Evolutionary conservation across 2,329 filamentous ascomycete species (phyloP), one percentile per base, ranked within the genome.

Genomic region (Didymella exigua): DNA sequence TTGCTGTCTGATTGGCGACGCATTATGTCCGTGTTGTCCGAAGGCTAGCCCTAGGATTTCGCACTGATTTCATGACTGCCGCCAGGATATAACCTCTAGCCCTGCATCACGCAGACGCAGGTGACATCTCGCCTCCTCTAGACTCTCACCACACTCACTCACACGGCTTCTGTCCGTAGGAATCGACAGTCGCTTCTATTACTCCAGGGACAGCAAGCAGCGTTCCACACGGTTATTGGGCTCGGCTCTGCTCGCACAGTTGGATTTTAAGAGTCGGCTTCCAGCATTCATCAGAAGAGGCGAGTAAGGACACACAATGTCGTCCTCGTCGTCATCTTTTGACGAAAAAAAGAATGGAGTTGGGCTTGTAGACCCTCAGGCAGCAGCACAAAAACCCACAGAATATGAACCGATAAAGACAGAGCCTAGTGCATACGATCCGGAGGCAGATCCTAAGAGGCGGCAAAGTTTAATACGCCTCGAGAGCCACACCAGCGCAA

Each of bases 321-420:
- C 64, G 14, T 61, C 56, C 16, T 68, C 68, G 18, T 49, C 62
- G 11, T 62, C 62, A 24, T 69, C 66, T 8, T 46, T 68, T 5
- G 59, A 62, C n/a, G 65, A 65, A 44, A 74, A 73, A 55, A 75
- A 77, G 61, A 76, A 75, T 49, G 73, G 73, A 1, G 70, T 72
- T 56, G 67, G 64, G 18, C 58, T 74, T 13, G 69, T 62, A 36
- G 75, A 77, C 50, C 69, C 68, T 4, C 66, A 75, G 27, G 72
- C 65, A 2, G 71, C 71, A 48, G 67, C 67, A 34, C 49, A 71
- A 44, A 61, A 65, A 33, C 71, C 70, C 5, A 74, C 68, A 55
- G 67, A 76, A 34, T 69, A 74, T 37, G 75, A 76, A 60, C 74
- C 78, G 24, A 73, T 79, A 44, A 73, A 76, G 49, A 62, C 60